Percentiles rank a stretch among this genome's conserved stretches.
These are phyloP conservation scores for Fusarium siculi DNA, from an alignment of 2,329 filamentous ascomycete genomes.

Conservation along the genomic window DNA sequence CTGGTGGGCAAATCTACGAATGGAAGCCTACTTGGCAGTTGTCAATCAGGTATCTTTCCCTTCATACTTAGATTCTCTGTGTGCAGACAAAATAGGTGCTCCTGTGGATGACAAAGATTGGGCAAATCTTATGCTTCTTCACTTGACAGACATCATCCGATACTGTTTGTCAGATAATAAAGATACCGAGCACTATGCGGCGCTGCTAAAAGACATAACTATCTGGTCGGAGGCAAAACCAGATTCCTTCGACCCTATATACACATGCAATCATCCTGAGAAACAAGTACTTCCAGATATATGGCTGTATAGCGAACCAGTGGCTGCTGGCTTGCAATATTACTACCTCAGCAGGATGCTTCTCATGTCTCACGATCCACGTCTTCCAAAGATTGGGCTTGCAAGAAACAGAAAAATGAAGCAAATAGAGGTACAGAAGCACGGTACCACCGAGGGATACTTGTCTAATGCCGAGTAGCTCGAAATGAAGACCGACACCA, in stretches of 20 bases:
- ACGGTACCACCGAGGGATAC: background rate
- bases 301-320: constrained; percentile 40
- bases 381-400: constrained; percentile 37
- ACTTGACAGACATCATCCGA: constrained; percentile 36
- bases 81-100: background rate
- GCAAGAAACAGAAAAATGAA: constrained; percentile 24
- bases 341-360: constrained; percentile 45
- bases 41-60: constrained; percentile 29
- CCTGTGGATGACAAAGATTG: constrained; percentile 31
- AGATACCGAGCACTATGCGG: constrained; percentile 29
- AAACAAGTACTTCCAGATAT: constrained; percentile 39
- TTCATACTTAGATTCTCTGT: background rate
- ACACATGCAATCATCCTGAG: background rate
- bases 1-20: constrained; percentile 27
- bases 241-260: constrained; percentile 41
- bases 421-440: constrained; percentile 22
- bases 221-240: constrained; percentile 41
- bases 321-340: constrained; percentile 42
- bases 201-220: constrained; percentile 31
- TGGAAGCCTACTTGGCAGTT: constrained; percentile 37
- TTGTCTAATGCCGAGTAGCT: constrained; percentile 4
- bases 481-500: constrained; percentile 37
- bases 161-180: constrained; percentile 42
- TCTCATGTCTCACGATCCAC: constrained; percentile 39
- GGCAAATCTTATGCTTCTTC: constrained; percentile 40